Conservation (phyloP, 345 rosid species). For the Xanthoceras sorbifolium region DNA sequence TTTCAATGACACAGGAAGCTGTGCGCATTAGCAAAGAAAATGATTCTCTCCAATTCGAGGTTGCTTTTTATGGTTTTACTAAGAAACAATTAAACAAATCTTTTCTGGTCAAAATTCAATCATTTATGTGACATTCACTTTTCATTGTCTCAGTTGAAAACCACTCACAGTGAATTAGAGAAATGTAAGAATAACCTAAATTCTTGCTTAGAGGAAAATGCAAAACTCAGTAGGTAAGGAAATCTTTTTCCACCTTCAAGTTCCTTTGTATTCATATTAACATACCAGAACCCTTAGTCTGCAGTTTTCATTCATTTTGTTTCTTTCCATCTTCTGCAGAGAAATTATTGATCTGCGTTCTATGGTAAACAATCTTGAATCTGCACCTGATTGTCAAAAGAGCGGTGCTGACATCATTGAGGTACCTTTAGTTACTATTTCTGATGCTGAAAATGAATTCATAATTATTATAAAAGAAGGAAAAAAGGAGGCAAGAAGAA, state of each 20-base stretch:
- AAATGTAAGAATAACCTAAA: conserved; percentile 65
- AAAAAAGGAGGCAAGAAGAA: background rate
- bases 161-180: conserved; percentile 60
- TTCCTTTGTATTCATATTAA: conserved; percentile 17
- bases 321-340: conserved; percentile 49
- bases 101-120: conserved; percentile 20
- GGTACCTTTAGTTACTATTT: conserved; percentile 33
- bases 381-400: conserved; percentile 36
- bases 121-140: conserved; percentile 18
- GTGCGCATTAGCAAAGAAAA: conserved; percentile 47
- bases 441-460: background rate
- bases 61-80: conserved; percentile 35
- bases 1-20: conserved; percentile 46
- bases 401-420: conserved; percentile 25
- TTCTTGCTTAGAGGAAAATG: conserved; percentile 81
- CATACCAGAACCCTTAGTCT: conserved; percentile 3
- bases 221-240: conserved; percentile 67
- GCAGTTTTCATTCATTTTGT: conserved; percentile 21
- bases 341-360: conserved; percentile 58
- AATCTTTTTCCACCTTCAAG: conserved; percentile 27
- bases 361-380: conserved; percentile 43
- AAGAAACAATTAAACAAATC: conserved; percentile 14
- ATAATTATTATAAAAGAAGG: background rate
- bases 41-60: conserved; percentile 61
- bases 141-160: conserved; percentile 55